A percentile compares a stretch with the other conserved stretches of the same genome.
Conservation (phyloP, 495 filamentous ascomycete genomes). For the Entonaema liquescens region DNA sequence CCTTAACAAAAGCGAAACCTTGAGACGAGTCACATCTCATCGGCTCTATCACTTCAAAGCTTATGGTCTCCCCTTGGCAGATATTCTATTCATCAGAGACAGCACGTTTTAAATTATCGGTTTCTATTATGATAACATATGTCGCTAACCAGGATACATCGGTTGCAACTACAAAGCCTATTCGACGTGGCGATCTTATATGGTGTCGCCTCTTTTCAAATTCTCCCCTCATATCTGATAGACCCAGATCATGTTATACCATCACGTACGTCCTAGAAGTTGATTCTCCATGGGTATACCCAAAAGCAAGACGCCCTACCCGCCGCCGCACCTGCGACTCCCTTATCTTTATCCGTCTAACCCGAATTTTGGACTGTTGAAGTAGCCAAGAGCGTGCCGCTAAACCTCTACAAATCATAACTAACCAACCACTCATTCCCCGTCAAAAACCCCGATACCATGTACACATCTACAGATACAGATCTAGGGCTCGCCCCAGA, state of each 20-base stretch:
- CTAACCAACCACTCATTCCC: not conserved
- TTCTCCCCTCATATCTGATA: not conserved
- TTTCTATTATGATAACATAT: not conserved
- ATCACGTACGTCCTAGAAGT: constrained; percentile 30
- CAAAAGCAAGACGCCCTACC: not conserved
- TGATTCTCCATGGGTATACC: constrained; percentile 37
- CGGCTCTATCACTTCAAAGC: not conserved
- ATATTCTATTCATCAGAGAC: not conserved
- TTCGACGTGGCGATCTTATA: not conserved
- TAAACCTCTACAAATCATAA: constrained; percentile 8
- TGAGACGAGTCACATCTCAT: not conserved
- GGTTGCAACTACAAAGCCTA: not conserved
- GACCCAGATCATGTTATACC: not conserved
- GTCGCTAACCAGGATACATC: not conserved
- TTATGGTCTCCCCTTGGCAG: not conserved
- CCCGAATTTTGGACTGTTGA: constrained; percentile 38
- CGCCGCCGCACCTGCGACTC: not conserved
- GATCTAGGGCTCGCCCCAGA: constrained; percentile 69
- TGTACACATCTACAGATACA: not conserved
- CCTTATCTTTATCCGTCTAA: constrained; percentile 9
- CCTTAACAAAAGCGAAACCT: constrained; percentile 11
- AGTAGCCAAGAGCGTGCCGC: constrained; percentile 32
- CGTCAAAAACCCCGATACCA: constrained; percentile 5
- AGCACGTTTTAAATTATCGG: not conserved
- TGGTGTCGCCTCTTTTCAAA: not conserved